phyloP scores from a whole-genome alignment of 2,329 filamentous ascomycete species.

The Torrubiellomyces zombiae region DNA sequence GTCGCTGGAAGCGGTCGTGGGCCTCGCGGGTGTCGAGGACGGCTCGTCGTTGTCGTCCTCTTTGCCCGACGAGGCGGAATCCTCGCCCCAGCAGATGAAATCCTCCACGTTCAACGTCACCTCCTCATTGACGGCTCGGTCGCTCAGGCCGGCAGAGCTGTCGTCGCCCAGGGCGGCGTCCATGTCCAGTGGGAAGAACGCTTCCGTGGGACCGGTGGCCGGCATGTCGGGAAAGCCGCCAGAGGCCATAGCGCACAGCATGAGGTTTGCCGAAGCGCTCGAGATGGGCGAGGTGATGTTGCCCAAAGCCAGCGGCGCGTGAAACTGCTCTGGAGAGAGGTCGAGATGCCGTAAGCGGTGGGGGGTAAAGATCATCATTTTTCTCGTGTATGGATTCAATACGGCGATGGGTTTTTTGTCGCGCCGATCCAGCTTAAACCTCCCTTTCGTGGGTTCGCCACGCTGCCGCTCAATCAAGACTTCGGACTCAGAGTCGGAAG shows the following conservation, averaged over 20 bases:
- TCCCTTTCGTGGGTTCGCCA: constrained; percentile 36
- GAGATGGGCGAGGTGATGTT: constrained; percentile 38
- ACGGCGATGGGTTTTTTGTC: constrained; percentile 42
- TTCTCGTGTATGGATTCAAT: constrained; percentile 37
- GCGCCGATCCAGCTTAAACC: constrained; percentile 36
- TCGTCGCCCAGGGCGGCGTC: constrained; percentile 40
- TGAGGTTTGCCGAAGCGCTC: constrained; percentile 54
- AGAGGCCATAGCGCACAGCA: constrained; percentile 58
- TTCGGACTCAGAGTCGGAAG: constrained; percentile 34
- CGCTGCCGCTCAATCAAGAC: constrained; percentile 28
- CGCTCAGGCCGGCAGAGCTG: constrained; percentile 35
- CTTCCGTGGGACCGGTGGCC: constrained; percentile 56
- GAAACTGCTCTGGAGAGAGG: constrained; percentile 37
- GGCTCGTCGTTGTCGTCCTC: constrained; percentile 34
- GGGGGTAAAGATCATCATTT: constrained; percentile 48
- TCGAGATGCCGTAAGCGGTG: constrained; percentile 31
- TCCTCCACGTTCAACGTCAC: constrained; percentile 50
- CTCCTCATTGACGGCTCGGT: constrained; percentile 52
- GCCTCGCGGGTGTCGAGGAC: constrained; percentile 33
- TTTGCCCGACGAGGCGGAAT: constrained; percentile 41
- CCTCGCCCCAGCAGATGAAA: constrained; percentile 54
- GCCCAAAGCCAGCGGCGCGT: constrained; percentile 27
- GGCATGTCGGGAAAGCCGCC: constrained; percentile 44
- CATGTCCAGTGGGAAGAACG: constrained; percentile 54
- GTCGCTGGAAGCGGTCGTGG: constrained; percentile 31